A percentile compares a stretch with the other conserved stretches of the same genome.
phyloP scores from a whole-genome alignment of 495 filamentous ascomycete species.

The Melanomma pulvis-pyrius region DNA sequence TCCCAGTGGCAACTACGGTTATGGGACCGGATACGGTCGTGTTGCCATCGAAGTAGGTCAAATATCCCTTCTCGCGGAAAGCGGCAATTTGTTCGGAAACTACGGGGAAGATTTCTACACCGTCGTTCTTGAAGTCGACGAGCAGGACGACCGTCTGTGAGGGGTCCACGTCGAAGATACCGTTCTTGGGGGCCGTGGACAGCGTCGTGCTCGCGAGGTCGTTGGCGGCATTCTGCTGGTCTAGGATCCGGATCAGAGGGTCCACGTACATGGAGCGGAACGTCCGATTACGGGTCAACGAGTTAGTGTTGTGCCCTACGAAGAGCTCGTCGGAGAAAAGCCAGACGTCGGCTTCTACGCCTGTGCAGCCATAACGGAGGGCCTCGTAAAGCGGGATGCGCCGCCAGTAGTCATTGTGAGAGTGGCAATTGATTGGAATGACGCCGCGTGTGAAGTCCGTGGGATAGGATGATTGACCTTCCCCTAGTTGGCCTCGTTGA shows the following conservation, averaged over 20 bases:
- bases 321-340: conserved; percentile 58
- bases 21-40: conserved; percentile 26
- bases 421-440: conserved; percentile 68
- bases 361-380: conserved; percentile 68
- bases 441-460: conserved; percentile 77
- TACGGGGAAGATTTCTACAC: conserved; percentile 34
- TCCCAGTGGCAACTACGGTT: conserved; percentile 39
- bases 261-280: conserved; percentile 45
- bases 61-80: conserved; percentile 40
- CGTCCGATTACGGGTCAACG: conserved; percentile 42
- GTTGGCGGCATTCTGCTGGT: conserved; percentile 37
- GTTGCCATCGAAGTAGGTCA: conserved; percentile 36
- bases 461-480: conserved; percentile 63
- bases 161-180: conserved; percentile 42
- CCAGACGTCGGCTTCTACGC: conserved; percentile 89
- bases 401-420: conserved; percentile 93
- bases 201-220: conserved; percentile 8
- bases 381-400: conserved; percentile 70
- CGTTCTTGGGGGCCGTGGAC: conserved; percentile 31
- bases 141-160: conserved; percentile 43
- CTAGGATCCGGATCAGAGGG: conserved; percentile 42
- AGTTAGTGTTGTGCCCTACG: conserved; percentile 43
- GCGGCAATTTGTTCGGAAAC: conserved; percentile 39
- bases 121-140: conserved; percentile 47
- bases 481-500: conserved; percentile 51